Evolutionary conservation across 2,329 filamentous ascomycete species (phyloP).

Genomic region (Huntiella savannae): DNA sequence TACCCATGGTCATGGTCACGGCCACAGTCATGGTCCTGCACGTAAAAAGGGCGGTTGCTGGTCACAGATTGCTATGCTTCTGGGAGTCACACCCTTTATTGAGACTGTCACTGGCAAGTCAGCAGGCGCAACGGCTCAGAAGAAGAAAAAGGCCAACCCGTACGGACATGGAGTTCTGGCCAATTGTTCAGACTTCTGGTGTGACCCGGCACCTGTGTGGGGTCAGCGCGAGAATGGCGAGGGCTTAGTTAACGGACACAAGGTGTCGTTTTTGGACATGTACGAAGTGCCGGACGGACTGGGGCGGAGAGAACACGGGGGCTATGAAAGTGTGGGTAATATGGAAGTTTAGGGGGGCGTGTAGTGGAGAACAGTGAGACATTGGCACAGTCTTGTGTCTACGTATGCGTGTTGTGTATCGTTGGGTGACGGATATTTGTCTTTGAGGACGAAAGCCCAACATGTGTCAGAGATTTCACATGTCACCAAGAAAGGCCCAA

Average conservation of each 20-base stretch:
- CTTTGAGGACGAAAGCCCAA: not conserved
- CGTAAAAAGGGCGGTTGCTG: constrained; percentile 45
- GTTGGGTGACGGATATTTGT: not conserved
- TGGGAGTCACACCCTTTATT: constrained; percentile 86
- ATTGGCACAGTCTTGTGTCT: not conserved
- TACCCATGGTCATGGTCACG: constrained; percentile 23
- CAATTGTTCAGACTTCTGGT: constrained; percentile 96
- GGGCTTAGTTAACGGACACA: constrained; percentile 57
- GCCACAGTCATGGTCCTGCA: constrained; percentile 20
- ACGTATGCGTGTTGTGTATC: constrained; percentile 1
- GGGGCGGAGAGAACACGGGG: constrained; percentile 28
- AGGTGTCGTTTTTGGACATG: constrained; percentile 72
- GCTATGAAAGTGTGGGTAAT: constrained; percentile 43
- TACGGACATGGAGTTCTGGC: constrained; percentile 67
- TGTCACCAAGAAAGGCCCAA: too few species aligned
- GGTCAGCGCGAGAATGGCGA: constrained; percentile 53
- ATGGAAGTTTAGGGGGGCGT: constrained; percentile 31
- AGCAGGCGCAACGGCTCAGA: constrained; percentile 21
- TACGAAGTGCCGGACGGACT: constrained; percentile 62
- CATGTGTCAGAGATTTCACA: too few species aligned
- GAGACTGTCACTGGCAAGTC: constrained; percentile 70
- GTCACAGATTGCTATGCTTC: constrained; percentile 61
- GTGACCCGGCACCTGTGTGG: constrained; percentile 68
- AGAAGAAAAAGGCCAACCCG: constrained; percentile 50
- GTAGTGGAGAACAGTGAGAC: constrained; percentile 9